Percentiles rank a stretch among this genome's conserved stretches.
Conservation (phyloP, 192 early-diverging fungal genomes). For the Entomortierella beljakovae region DNA sequence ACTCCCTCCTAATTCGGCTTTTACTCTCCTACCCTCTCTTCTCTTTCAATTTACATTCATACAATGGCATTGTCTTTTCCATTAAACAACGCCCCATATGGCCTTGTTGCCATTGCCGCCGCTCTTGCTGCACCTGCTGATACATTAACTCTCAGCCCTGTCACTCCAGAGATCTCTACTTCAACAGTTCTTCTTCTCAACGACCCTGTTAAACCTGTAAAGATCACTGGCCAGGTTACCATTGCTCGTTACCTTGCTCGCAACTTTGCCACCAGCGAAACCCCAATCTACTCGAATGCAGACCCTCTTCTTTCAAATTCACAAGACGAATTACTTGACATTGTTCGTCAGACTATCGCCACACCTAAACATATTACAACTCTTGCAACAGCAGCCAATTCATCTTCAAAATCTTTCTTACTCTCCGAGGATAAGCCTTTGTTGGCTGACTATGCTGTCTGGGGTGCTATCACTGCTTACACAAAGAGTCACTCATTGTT, state of each 20-base stretch:
- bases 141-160: conserved; percentile 23
- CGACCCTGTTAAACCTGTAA: conserved; percentile 16
- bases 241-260: conserved; percentile 53
- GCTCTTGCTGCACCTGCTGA: conserved; percentile 21
- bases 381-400: conserved; percentile 47
- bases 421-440: conserved; percentile 38
- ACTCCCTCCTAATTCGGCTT: no score
- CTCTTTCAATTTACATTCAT: not conserved
- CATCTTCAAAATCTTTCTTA: conserved; percentile 30
- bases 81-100: conserved; percentile 51
- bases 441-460: conserved; percentile 54
- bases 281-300: conserved; percentile 36
- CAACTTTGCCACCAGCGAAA: not conserved
- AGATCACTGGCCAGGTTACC: conserved; percentile 27
- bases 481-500: conserved; percentile 45
- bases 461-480: conserved; percentile 53
- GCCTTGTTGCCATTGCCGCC: conserved; percentile 34
- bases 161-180: conserved; percentile 12
- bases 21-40: not conserved
- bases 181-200: conserved; percentile 18
- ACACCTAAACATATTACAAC: conserved; percentile 52
- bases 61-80: conserved; percentile 51
- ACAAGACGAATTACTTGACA: conserved; percentile 45
- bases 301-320: conserved; percentile 10
- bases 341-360: conserved; percentile 44